Evolutionary conservation across 352 stramenopile species (phyloP), one percentile per base, ranked within the genome.

Genomic region (Phytophthora brassicae): DNA sequence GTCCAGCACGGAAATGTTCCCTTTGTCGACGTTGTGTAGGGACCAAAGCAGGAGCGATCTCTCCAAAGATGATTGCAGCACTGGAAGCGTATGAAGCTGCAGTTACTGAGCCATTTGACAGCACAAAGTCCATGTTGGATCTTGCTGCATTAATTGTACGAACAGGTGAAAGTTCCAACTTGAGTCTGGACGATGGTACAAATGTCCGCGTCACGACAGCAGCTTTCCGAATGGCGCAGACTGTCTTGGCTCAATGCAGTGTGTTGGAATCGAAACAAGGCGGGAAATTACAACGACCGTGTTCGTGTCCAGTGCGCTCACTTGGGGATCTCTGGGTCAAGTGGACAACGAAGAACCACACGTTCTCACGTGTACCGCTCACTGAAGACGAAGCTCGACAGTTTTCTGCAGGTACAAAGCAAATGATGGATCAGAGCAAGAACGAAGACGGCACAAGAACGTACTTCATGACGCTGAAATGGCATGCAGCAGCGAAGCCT

Each of bases 381-480:
- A 73, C 42, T 1, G 78, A 88, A 50, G 57, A 57, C 4, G 81
- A 94, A 26, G 81, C 83, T 14, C 51, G 46, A 24, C 80, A 88
- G 35, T 94, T 94, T 56, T 86, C 83, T 12, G 77, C 66, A 51
- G 81, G 83, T 9, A 94, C 85, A 19, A 76, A 81, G 45, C 83
- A 94, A 55, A 90, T 94, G 81, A 94, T 94, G 85, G 85, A 94
- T 46, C 74, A 79, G 33, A 62, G 60, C 13, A 70, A 68, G 43
- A 60, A 44, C 6, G 57, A 70, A 52, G 70, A 88, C 39, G 81
- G 77, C 20, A 53, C 23, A 24, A 79, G 75, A 41, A 75, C 67
- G 17, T 89, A 81, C 60, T 90, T 72, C 60, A 89, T 94, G 81
- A 91, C 85, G 22, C 74, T 94, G 52, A 94, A 94, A 66, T 94